Base-by-base conservation (phyloP, 495 filamentous ascomycete genomes). In the Penicillium antarcticum region DNA sequence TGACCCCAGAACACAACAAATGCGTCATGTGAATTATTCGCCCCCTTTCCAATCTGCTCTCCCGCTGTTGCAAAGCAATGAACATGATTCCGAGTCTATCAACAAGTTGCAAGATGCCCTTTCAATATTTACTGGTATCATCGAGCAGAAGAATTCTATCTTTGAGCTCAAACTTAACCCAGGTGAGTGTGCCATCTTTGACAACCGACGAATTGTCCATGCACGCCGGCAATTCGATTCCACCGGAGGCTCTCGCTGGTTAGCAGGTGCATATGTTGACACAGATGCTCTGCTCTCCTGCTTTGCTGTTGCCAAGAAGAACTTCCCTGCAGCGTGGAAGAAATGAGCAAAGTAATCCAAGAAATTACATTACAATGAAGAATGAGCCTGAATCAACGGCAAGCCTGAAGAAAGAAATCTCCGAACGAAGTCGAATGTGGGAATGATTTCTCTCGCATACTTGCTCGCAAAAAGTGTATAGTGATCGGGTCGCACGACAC, bases 181-280 rank as follows among this genome's bases (percentile, higher is more conserved):
- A 7, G 92, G 92, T 7, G 83, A 92, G 50, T 92, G 88, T 56
- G 89, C 87, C 23, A 79, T 97, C 13, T 96, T 97, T 66, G 82
- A 91, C 57, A 97, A 97, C 61, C 68, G 82, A 18, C 77, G 90
- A 7, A 72, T 92, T 4, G 62, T 92, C 32, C 92, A 97, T 71
- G 92, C 87, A 0, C 75, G 92, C 19, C 74, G 72, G 8, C 75
- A 81, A 34, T 97, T 96, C 69, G 77, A 87, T 55, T 70, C 79
- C 7, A 47, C 47, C 1, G 35, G 48, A 1, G 76, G 77, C 1
- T 77, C 82, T 42, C 71, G 91, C 41, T 95, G 89, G 89, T 66
- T 96, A 17, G 90, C 88, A 62, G 92, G 92, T 3, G 75, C 88
- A 0, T 97, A 96, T 72, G 73, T 97, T 9, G 83, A 90, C 42